These are phyloP conservation scores for Filosporella fistucella DNA, from an alignment of 495 filamentous ascomycete genomes.

Conservation along the genomic window DNA sequence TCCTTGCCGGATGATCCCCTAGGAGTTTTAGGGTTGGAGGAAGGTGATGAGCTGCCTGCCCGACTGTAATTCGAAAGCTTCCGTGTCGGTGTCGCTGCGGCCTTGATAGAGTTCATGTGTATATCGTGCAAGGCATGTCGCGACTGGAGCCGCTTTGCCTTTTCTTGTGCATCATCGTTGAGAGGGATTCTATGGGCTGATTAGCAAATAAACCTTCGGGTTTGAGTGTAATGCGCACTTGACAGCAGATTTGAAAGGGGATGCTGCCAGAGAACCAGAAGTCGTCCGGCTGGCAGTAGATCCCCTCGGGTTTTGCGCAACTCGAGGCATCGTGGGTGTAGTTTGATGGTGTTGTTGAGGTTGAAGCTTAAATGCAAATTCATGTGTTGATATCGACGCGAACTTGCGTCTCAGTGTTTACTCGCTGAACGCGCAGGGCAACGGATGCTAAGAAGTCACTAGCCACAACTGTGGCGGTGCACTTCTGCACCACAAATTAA, in stretches of 20 bases:
- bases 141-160: slow-evolving; percentile 80
- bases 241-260: slow-evolving; percentile 62
- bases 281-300: slow-evolving; percentile 42
- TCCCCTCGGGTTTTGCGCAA: slow-evolving; percentile 52
- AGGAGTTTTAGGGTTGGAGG: slow-evolving; percentile 55
- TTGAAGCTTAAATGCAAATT: slow-evolving; percentile 2
- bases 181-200: slow-evolving; percentile 62
- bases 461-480: too few relatives aligned
- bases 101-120: slow-evolving; percentile 87
- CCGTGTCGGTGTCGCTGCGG: slow-evolving; percentile 83
- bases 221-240: slow-evolving; percentile 34
- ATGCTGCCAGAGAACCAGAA: slow-evolving; percentile 44
- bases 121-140: slow-evolving; percentile 84
- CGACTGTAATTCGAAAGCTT: slow-evolving; percentile 61
- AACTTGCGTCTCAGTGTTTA: too few relatives aligned
- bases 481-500: too few relatives aligned
- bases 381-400: slow-evolving; percentile 10
- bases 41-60: slow-evolving; percentile 50
- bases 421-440: too few relatives aligned
- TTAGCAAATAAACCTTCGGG: slow-evolving; percentile 7
- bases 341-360: slow-evolving; percentile 10
- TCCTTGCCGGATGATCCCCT: slow-evolving; percentile 48
- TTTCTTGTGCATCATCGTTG: slow-evolving; percentile 93
- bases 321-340: slow-evolving; percentile 64
- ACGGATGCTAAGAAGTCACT: too few relatives aligned